Evolutionary conservation across 331 rosid species (phyloP), one percentile per base, ranked within the genome.

Genomic region (Ulmus americana): DNA sequence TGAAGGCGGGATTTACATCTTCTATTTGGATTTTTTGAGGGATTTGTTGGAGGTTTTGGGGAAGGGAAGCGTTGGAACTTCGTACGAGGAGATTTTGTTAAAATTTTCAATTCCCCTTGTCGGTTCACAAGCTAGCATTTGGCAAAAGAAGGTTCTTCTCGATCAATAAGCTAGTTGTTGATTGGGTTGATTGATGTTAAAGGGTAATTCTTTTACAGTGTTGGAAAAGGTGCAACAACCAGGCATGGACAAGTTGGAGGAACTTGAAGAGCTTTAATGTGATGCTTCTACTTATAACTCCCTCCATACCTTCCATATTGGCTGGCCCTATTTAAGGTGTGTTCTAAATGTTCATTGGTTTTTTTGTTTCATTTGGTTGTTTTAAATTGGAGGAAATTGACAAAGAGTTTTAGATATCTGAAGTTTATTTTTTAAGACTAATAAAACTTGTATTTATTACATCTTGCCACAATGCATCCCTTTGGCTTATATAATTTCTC

Each of bases 241-340:
- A 0, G 97, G 95, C 7, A 95, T 91, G 70, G 97, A 91, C 68
- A 84, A 86, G 70, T 65, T 91, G 76, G 97, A 88, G 76, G 97
- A 92, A 75, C 96, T 80, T 16, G 97, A 92, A 75, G 97, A 92
- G 90, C 98, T 92, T 18, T 94, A 89, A 70, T 92, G 98, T 61
- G 95, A 92, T 6, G 86, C 84, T 35, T 83, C 98, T 57, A 95
- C 95, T 16, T 92, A 92, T 75, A 86, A 92, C n/a, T 86, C 91
- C 71, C 98, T 86, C 64, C 98, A 89, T 15, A 95, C 82, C 40
- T 92, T 92, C 74, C 88, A 81, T 54, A 80, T 86, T 62, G 89
- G 91, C 20, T 92, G 98, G 96, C 96, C 96, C 40, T 83, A 91
- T 76, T 74, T 88, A 69, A 91, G 97, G 97, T 91, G 48, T 11